Evolutionary conservation across 2,329 filamentous ascomycete species (phyloP).

Genomic region (Trichoderma arundinaceum): DNA sequence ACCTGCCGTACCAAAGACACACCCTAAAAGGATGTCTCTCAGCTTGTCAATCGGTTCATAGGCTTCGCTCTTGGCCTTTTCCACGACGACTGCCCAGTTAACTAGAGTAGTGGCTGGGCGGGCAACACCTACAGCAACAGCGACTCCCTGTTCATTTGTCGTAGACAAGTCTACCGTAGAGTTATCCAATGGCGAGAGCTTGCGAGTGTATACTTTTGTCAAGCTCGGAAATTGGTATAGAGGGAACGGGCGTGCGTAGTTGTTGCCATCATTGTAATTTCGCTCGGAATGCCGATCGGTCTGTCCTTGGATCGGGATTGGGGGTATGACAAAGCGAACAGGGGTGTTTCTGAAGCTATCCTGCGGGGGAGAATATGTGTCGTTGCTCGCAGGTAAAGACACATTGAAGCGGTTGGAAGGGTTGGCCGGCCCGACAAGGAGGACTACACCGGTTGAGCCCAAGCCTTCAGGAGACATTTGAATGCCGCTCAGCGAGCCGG

Average conservation of each 20-base stretch:
- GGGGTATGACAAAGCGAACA: conserved; percentile 68
- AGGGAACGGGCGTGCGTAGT: conserved; percentile 59
- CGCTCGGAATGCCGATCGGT: conserved; percentile 54
- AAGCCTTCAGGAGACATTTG: conserved; percentile 71
- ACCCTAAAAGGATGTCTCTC: conserved; percentile 80
- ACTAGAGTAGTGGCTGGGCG: conserved; percentile 70
- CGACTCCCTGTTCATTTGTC: conserved; percentile 70
- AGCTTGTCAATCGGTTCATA: conserved; percentile 76
- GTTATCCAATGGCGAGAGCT: conserved; percentile 61
- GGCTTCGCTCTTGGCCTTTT: conserved; percentile 75
- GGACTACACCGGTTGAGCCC: conserved; percentile 69
- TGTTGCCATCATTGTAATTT: conserved; percentile 45
- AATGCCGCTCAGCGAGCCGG: conserved; percentile 66
- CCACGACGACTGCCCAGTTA: conserved; percentile 83
- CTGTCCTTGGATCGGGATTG: conserved; percentile 48
- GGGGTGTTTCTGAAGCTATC: conserved; percentile 49
- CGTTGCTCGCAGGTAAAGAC: conserved; percentile 53
- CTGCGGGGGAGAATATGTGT: conserved; percentile 49
- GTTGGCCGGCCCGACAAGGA: conserved; percentile 72
- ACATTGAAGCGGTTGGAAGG: conserved; percentile 68
- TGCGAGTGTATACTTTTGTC: conserved; percentile 61
- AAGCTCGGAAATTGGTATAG: conserved; percentile 68
- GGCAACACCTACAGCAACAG: conserved; percentile 82
- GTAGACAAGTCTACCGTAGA: conserved; percentile 72
- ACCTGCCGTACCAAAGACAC: conserved; percentile 82